Conservation (phyloP, 768 basidiomycete species). For the Plicaturopsis crispa region DNA sequence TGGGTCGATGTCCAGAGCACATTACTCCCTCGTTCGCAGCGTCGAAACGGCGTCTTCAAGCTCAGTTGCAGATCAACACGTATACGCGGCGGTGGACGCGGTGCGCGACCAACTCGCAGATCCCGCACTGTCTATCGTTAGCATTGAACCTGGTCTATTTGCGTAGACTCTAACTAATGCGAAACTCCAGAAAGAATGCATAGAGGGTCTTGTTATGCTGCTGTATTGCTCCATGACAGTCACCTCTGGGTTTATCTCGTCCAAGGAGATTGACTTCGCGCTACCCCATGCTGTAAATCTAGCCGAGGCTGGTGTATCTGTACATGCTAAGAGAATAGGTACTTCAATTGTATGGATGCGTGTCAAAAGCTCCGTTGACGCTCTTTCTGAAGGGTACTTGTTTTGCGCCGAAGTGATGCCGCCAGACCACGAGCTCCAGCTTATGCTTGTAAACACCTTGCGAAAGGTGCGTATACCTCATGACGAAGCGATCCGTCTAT, state of each 20-base stretch:
- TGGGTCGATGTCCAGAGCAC: conserved; percentile 66
- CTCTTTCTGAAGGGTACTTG: conserved; percentile 50
- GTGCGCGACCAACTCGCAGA: conserved; percentile 47
- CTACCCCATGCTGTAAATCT: conserved; percentile 71
- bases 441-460: conserved; percentile 84
- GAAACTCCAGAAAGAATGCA: conserved; percentile 46
- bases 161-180: conserved; percentile 6
- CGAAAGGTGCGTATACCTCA: conserved; percentile 49
- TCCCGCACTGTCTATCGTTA: conserved; percentile 44
- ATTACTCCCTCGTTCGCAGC: conserved; percentile 69
- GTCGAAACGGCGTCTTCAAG: conserved; percentile 55
- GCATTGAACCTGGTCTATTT: conserved; percentile 14
- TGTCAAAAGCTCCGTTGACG: neutral
- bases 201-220: conserved; percentile 59
- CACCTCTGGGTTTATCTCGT: conserved; percentile 31
- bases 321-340: conserved; percentile 67
- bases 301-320: conserved; percentile 56
- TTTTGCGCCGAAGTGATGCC: conserved; percentile 75
- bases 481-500: neutral
- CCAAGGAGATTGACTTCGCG: conserved; percentile 57
- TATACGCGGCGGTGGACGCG: conserved; percentile 50
- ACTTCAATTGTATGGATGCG: conserved; percentile 7
- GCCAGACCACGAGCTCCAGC: conserved; percentile 54
- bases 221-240: conserved; percentile 59
- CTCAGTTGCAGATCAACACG: conserved; percentile 52